phyloP scores from a whole-genome alignment of 352 stramenopile species.

The Pythium sp. region DNA sequence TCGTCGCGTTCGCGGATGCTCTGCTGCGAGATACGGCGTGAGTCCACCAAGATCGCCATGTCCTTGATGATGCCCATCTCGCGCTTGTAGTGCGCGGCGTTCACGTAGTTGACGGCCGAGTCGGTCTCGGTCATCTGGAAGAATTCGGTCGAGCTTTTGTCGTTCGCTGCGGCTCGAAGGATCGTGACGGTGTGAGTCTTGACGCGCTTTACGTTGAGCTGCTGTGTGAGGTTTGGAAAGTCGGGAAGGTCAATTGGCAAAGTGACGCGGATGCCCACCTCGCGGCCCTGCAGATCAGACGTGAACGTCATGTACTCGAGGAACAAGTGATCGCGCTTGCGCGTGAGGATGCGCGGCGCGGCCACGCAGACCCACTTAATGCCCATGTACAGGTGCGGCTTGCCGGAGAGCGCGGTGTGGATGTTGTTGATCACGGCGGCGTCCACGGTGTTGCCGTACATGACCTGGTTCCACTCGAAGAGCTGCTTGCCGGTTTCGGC shows the following conservation, averaged over 20 bases:
- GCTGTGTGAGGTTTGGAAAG: constrained; percentile 45
- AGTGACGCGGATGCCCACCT: constrained; percentile 70
- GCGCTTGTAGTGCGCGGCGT: constrained; percentile 32
- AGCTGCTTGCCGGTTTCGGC: constrained; percentile 47
- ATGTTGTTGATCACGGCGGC: constrained; percentile 70
- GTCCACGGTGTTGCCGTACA: constrained; percentile 63
- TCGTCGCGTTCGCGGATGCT: constrained; percentile 44
- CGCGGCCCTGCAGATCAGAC: constrained; percentile 48
- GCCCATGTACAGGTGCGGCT: constrained; percentile 60
- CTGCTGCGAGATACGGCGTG: constrained; percentile 55
- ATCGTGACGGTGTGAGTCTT: constrained; percentile 59
- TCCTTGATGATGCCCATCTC: constrained; percentile 57
- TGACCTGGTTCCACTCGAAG: constrained; percentile 69
- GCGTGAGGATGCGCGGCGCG: constrained; percentile 44
- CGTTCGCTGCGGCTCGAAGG: constrained; percentile 32
- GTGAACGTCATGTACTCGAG: constrained; percentile 77
- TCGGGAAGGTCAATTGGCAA: constrained; percentile 59
- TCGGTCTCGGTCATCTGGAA: constrained; percentile 66
- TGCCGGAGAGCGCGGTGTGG: constrained; percentile 41
- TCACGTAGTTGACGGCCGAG: constrained; percentile 20
- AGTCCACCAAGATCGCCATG: constrained; percentile 56
- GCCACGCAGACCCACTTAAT: constrained; percentile 81
- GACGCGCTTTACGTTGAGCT: constrained; percentile 54
- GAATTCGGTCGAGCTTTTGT: constrained; percentile 39
- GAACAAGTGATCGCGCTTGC: constrained; percentile 68